Percentiles rank a stretch among this genome's conserved stretches.
These are phyloP conservation scores for Chaetomium sp. DNA, from an alignment of 2,329 filamentous ascomycete species.

Conservation along the genomic window DNA sequence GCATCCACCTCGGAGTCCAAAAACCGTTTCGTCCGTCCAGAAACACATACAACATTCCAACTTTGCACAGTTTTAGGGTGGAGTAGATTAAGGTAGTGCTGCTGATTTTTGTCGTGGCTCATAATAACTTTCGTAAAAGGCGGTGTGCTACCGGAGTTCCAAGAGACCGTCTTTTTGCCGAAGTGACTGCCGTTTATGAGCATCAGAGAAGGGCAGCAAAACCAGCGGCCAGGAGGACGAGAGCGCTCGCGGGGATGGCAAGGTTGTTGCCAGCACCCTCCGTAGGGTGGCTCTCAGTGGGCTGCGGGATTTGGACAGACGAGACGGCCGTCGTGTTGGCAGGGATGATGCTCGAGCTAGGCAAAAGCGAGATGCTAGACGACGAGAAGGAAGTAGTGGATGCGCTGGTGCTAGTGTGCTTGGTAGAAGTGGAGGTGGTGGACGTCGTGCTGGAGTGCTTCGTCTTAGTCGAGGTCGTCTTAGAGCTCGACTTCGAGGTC, in stretches of 20 bases:
- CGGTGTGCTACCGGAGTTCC: conserved; percentile 2
- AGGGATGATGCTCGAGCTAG: conserved; percentile 16
- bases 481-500: conserved; percentile 8
- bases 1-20: not conserved
- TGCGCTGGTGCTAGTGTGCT: conserved; percentile 13
- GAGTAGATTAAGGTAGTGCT: conserved; percentile 4
- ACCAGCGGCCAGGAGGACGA: conserved; percentile 25
- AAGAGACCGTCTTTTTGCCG: conserved; percentile 1
- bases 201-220: conserved; percentile 25
- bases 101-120: conserved; percentile 11
- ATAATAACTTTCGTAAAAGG: conserved; percentile 22
- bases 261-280: conserved; percentile 27
- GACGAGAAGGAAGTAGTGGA: conserved; percentile 13
- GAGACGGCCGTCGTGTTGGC: conserved; percentile 20
- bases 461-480: conserved; percentile 20
- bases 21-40: not conserved
- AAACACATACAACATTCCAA: conserved; percentile 18
- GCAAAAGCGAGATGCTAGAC: conserved; percentile 12
- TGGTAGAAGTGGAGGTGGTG: not conserved
- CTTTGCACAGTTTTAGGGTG: conserved; percentile 15
- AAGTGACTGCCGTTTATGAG: conserved; percentile 19
- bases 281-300: conserved; percentile 22
- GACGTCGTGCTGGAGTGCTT: conserved; percentile 16
- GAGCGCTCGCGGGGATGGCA: conserved; percentile 27
- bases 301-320: conserved; percentile 7